A percentile compares a stretch with the other conserved stretches of the same genome.
Evolutionary conservation across 176 grass and related monocot species (phyloP).

Genomic region (Aegilops umbellulata): DNA sequence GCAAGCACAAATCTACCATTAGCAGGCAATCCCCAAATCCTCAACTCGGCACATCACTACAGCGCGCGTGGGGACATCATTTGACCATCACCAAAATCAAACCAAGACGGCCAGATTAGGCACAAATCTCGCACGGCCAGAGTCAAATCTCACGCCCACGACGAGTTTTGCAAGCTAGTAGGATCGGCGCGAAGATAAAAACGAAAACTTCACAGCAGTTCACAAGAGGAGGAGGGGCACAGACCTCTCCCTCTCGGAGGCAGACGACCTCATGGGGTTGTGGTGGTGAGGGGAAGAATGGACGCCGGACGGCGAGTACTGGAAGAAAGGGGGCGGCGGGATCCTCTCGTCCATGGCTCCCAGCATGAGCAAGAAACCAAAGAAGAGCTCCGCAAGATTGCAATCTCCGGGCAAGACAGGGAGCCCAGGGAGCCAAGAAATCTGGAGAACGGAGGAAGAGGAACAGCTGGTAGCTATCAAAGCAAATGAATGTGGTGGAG

Average conservation of each 20-base stretch:
- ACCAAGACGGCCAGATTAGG: constrained; percentile 23
- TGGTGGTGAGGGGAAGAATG: constrained; percentile 79
- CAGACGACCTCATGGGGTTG: constrained; percentile 54
- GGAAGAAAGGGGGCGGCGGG: constrained; percentile 67
- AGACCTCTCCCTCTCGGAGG: constrained; percentile 88
- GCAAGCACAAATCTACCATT: constrained; percentile 16
- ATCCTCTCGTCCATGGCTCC: constrained; percentile 82
- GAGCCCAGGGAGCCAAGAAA: not conserved
- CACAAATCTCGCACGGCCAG: constrained; percentile 19
- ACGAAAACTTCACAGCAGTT: not conserved
- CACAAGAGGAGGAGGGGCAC: not conserved
- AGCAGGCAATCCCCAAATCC: constrained; percentile 1
- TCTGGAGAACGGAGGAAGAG: constrained; percentile 27
- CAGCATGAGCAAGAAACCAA: constrained; percentile 16
- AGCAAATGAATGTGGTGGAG: constrained; percentile 31
- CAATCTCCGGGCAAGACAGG: constrained; percentile 17
- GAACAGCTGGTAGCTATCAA: constrained; percentile 17
- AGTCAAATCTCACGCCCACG: not conserved
- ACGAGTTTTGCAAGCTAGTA: not conserved
- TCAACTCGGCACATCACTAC: constrained; percentile 2
- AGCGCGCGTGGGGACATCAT: not conserved
- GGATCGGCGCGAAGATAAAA: not conserved
- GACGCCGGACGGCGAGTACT: constrained; percentile 74
- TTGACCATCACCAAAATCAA: constrained; percentile 21
- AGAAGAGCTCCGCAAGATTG: constrained; percentile 16